These are phyloP conservation scores for Calonectria pauciramosa DNA, from an alignment of 2,329 filamentous ascomycete species.

Conservation along the genomic window DNA sequence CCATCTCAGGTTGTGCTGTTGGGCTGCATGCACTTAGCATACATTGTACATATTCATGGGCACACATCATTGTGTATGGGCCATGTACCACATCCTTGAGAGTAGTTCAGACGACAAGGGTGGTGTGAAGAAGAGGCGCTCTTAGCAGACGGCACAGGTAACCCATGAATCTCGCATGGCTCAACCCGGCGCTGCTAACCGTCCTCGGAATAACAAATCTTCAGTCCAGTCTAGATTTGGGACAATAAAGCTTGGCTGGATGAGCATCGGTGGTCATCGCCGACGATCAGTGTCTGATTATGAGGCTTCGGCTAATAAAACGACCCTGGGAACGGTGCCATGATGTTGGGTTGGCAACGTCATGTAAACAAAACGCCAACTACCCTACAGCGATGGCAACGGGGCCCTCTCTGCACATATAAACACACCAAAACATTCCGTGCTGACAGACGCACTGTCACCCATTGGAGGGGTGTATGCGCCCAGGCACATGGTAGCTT, in stretches of 20 bases:
- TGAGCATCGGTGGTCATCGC: not conserved
- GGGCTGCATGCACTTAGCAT: not conserved
- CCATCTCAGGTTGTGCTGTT: not conserved
- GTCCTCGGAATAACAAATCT: constrained; percentile 15
- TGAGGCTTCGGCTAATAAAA: not conserved
- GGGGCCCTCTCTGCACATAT: not conserved
- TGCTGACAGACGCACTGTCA: not conserved
- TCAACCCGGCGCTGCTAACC: constrained; percentile 14
- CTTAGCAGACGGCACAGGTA: constrained; percentile 7
- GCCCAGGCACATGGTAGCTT: not conserved
- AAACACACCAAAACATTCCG: constrained; percentile 1
- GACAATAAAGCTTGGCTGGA: not conserved
- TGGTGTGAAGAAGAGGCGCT: constrained; percentile 13
- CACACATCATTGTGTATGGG: not conserved
- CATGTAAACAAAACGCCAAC: constrained; percentile 19
- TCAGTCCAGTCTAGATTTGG: constrained; percentile 3
- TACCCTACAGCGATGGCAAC: constrained; percentile 3
- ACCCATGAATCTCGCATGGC: not conserved
- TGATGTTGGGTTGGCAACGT: constrained; percentile 7
- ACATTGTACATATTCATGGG: not conserved
- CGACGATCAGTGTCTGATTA: constrained; percentile 3
- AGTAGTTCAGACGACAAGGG: not conserved
- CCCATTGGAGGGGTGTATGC: not conserved
- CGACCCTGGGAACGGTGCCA: not conserved
- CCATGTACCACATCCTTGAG: not conserved